Conservation (phyloP, 129 eudicot genomes). For the Flaveria brownii region DNA sequence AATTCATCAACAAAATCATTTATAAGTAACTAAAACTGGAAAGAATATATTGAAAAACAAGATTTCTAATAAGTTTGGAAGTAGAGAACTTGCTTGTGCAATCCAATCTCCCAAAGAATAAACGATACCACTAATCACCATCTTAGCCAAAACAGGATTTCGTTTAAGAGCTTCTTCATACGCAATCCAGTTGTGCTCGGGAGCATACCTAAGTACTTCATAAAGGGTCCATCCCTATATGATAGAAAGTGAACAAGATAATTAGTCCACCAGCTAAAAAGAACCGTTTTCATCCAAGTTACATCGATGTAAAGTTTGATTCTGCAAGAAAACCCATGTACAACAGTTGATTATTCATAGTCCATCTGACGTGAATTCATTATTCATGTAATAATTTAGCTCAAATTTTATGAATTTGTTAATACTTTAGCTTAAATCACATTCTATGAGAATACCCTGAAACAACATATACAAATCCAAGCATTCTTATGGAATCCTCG, state of each 20-base stretch:
- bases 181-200: constrained; percentile 90
- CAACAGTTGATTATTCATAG: no score
- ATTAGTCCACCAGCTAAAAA: no score
- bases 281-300: no score
- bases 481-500: no score
- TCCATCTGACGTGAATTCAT: no score
- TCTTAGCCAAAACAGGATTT: constrained; percentile 85
- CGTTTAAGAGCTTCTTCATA: constrained; percentile 89
- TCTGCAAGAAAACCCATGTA: no score
- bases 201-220: constrained; percentile 91
- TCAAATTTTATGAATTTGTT: no score
- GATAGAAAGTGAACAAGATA: background rate
- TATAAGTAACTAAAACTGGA: background rate
- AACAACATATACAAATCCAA: no score
- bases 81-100: constrained; percentile 60
- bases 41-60: background rate
- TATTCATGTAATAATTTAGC: no score
- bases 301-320: no score
- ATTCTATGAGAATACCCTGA: no score
- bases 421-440: no score
- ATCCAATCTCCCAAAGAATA: constrained; percentile 96
- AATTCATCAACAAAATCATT: background rate
- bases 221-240: constrained; percentile 86
- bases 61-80: background rate
- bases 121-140: constrained; percentile 91